Base-by-base conservation (phyloP, 768 basidiomycete species). In the Lyophyllum semitale region DNA sequence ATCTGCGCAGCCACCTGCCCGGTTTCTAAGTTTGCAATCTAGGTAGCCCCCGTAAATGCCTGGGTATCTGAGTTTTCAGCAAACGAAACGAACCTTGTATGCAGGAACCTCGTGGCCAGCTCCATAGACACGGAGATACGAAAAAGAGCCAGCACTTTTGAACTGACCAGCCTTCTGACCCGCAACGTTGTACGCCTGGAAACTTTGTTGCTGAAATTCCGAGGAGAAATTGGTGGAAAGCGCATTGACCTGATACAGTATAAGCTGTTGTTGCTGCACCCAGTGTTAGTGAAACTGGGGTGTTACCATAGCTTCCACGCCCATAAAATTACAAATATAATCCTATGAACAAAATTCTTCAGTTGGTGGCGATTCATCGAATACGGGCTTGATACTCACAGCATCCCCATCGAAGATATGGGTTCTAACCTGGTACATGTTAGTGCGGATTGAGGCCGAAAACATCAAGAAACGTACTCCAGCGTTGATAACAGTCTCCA, bases 101-200 rank as follows among this genome's bases (percentile, higher is more conserved):
- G 78, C 77, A 25, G 79, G 77, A n/a, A 79, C 78, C 51, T 80
- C 76, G 54, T 81, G 78, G 0, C 77, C 78, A 20, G 79, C 76
- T 15, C 75, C 75, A 53, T 68, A 80, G 30, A 84, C 73, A 8
- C 83, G 74, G 11, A 85, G 63, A 57, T 84, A 85, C 8, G 83
- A 82, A 65, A 77, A 74, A 2, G 72, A 80, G 11, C 83, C 84
- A 4, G 84, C 82, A 54, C 82, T 84, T 70, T 85, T 85, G 70
- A 71, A 84, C 29, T 79, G 66, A 2, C 83, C 84, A 4, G 84
- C 71, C 2, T 65, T 54, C 53, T 78, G 72, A 0, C 84, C 84
- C 1, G 71, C 62, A 17, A 86, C 84, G 0, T 72, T 82, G 67
- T 74, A 85, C 43, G 73, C 73, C 11, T 73, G 56, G 64, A 83